These are phyloP conservation scores for Dothideomycetes sp. DNA, from an alignment of 2,329 filamentous ascomycete species.

Conservation along the genomic window DNA sequence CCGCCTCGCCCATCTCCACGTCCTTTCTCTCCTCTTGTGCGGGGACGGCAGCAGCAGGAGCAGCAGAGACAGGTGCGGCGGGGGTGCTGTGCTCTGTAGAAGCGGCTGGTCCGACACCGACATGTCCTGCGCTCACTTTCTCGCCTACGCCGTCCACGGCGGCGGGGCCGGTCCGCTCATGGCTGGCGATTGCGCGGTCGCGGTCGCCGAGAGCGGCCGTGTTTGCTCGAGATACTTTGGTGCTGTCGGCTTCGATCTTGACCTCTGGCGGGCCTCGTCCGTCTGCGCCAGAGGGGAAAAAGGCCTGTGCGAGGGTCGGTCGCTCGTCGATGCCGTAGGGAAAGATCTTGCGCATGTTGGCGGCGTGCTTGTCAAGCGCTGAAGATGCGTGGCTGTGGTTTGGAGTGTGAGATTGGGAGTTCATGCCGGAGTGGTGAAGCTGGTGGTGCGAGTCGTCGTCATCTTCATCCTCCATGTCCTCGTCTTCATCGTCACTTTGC, in stretches of 20 bases:
- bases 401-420: no score
- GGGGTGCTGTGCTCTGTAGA: background rate
- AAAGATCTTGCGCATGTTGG: constrained; percentile 21
- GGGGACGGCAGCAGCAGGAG: constrained; percentile 2
- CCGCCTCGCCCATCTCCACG: constrained; percentile 6
- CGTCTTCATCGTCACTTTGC: no score
- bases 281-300: constrained; percentile 10
- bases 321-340: constrained; percentile 12
- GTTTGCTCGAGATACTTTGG: background rate
- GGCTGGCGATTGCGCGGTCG: background rate
- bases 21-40: constrained; percentile 2
- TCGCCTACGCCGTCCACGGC: background rate
- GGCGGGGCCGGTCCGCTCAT: background rate
- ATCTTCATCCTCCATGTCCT: no score
- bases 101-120: background rate
- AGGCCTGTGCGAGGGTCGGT: constrained; percentile 12
- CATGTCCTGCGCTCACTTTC: background rate
- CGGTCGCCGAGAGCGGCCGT: background rate
- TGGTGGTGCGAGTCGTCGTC: no score
- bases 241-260: constrained; percentile 9
- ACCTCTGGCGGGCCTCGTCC: constrained; percentile 1
- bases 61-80: background rate
- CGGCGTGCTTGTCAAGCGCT: constrained; percentile 14
- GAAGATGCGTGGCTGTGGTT: no score
- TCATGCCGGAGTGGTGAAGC: no score